Percentiles rank a stretch among this genome's conserved stretches.
Conservation (phyloP, 2,329 filamentous ascomycete species). For the Ophiostoma sp. region DNA sequence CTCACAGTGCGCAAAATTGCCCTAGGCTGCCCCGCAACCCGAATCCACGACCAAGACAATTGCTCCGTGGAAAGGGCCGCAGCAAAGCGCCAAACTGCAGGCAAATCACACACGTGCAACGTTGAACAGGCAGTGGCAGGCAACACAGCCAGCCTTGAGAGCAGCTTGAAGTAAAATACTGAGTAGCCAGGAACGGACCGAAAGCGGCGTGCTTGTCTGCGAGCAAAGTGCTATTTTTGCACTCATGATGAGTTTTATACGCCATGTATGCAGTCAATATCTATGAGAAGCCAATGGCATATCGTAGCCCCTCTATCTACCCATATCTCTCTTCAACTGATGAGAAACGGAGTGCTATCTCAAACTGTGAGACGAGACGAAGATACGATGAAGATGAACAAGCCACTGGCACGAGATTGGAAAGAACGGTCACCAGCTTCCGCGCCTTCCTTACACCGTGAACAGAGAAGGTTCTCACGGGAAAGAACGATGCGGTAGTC, state of each 20-base stretch:
- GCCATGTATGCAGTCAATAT: neutral
- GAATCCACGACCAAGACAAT: conserved; percentile 6
- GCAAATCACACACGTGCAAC: neutral
- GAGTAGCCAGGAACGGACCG: conserved; percentile 11
- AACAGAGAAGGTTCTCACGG: neutral
- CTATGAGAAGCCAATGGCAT: neutral
- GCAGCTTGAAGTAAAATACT: neutral
- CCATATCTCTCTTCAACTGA: neutral
- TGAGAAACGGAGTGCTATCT: neutral
- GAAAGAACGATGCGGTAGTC: neutral
- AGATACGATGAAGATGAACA: neutral
- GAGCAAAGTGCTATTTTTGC: neutral
- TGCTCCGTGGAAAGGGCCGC: neutral
- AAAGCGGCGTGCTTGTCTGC: neutral
- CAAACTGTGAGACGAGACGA: neutral
- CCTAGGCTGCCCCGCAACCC: conserved; percentile 18
- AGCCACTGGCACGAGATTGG: neutral
- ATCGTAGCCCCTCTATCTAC: neutral
- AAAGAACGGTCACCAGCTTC: neutral
- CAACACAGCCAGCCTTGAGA: neutral
- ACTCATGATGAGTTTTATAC: neutral
- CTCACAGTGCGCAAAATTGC: conserved; percentile 18
- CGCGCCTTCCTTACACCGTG: neutral
- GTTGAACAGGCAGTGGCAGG: neutral
- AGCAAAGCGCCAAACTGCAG: neutral